A percentile compares a stretch with the other conserved stretches of the same genome.
Conservation (phyloP, 176 grass and related monocot species). For the Ensete ventricosum region DNA sequence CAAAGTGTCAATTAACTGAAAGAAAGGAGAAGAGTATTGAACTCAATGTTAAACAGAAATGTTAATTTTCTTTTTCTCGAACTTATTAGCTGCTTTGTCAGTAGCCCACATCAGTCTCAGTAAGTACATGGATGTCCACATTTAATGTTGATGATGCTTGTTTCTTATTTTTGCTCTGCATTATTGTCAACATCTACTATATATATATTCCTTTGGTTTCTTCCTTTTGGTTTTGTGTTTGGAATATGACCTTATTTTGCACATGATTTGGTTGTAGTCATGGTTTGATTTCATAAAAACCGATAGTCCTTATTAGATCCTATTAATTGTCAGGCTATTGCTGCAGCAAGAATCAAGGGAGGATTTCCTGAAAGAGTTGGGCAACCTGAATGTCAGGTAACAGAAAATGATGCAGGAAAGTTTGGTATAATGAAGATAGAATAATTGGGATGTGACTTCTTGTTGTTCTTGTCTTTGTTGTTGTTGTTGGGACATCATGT, state of each 20-base stretch:
- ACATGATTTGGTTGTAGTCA: background rate
- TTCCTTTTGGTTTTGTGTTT: background rate
- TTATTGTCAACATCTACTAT: background rate
- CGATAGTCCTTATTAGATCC: slow-evolving; percentile 20
- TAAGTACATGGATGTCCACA: background rate
- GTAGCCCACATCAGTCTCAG: too few relatives aligned
- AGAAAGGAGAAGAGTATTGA: too few relatives aligned
- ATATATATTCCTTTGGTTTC: background rate
- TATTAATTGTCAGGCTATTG: slow-evolving; percentile 82
- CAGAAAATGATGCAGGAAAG: background rate
- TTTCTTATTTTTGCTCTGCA: background rate
- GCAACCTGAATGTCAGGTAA: slow-evolving; percentile 97
- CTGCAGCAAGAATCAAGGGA: slow-evolving; percentile 92
- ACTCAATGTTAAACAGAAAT: too few relatives aligned
- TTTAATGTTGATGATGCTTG: background rate
- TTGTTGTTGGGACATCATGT: too few relatives aligned
- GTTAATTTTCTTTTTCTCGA: too few relatives aligned
- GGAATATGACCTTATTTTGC: background rate
- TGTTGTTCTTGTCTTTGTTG: too few relatives aligned
- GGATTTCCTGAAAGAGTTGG: slow-evolving; percentile 98
- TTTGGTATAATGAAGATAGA: slow-evolving; percentile 10
- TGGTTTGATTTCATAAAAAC: background rate
- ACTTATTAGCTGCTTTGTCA: too few relatives aligned
- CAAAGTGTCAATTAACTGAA: background rate
- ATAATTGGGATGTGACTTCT: slow-evolving; percentile 4